Percentiles rank a stretch among this genome's conserved stretches.
Conservation (phyloP, 768 basidiomycete species). For the Saitozyma sp. region DNA sequence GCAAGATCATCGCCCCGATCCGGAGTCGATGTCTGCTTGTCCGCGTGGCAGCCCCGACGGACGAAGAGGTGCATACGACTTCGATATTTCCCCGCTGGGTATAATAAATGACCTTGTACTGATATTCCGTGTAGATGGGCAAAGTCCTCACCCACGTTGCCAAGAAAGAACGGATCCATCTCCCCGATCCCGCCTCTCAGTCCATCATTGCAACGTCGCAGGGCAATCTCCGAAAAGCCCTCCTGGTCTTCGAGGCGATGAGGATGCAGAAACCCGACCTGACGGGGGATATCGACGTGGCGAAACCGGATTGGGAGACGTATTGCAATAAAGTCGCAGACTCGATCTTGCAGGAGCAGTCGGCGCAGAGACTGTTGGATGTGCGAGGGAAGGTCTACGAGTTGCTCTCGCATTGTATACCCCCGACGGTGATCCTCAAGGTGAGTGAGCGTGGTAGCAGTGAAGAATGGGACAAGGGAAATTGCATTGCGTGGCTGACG, state of each 20-base stretch:
- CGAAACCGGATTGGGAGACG: constrained; percentile 99
- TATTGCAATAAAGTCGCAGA: constrained; percentile 92
- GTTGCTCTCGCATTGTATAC: constrained; percentile 93
- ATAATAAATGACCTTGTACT: neutral
- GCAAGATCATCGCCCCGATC: constrained; percentile 93
- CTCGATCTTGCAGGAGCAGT: constrained; percentile 83
- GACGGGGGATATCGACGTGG: constrained; percentile 72
- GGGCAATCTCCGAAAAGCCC: constrained; percentile 91
- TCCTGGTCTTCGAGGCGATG: constrained; percentile 90
- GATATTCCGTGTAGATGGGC: constrained; percentile 64
- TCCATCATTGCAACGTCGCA: constrained; percentile 76
- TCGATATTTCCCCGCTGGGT: neutral
- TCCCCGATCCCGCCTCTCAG: constrained; percentile 74
- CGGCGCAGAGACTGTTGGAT: constrained; percentile 83
- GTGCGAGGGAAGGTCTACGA: constrained; percentile 93
- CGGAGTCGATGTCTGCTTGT: constrained; percentile 91
- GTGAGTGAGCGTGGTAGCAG: constrained; percentile 58
- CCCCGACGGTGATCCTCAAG: constrained; percentile 86
- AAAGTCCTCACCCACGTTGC: constrained; percentile 76
- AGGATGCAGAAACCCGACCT: constrained; percentile 96
- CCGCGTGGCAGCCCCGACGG: constrained; percentile 82
- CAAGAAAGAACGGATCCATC: constrained; percentile 70
- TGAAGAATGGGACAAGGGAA: neutral
- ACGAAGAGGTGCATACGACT: constrained; percentile 64
- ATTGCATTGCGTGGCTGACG: neutral